Percentiles rank a stretch among this genome's conserved stretches.
phyloP scores from a whole-genome alignment of 75 land plant genomes.

The Isoetes taiwanensis region DNA sequence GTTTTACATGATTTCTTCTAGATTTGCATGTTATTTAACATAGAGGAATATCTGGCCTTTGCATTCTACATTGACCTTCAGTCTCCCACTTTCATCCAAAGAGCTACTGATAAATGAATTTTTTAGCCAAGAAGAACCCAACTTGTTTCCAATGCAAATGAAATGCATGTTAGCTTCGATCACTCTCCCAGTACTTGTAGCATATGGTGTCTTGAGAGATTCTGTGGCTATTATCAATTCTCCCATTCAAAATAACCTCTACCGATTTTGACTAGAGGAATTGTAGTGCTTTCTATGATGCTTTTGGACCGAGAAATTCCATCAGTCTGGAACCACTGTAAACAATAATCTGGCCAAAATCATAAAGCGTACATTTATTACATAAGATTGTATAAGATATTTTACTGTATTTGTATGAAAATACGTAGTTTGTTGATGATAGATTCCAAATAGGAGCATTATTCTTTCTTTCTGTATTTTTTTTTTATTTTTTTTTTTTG shows the following conservation, averaged over 20 bases:
- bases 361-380: too few species aligned
- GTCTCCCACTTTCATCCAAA: conserved; percentile 27
- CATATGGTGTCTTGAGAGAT: too few species aligned
- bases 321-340: conserved; percentile 56
- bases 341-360: too few species aligned
- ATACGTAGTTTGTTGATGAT: too few species aligned
- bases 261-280: conserved; percentile 60
- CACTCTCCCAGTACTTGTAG: conserved; percentile 36
- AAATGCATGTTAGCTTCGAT: conserved; percentile 65
- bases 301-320: conserved; percentile 64
- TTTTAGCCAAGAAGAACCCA: conserved; percentile 55
- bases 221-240: neutral
- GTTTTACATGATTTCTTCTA: too few species aligned
- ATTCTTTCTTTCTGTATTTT: too few species aligned
- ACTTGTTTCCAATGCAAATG: conserved; percentile 39
- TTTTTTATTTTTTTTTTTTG: too few species aligned
- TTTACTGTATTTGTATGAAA: too few species aligned
- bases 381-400: too few species aligned
- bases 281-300: conserved; percentile 46
- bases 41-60: too few species aligned
- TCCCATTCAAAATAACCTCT: conserved; percentile 50
- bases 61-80: conserved; percentile 64
- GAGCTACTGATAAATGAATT: conserved; percentile 24
- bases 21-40: too few species aligned
- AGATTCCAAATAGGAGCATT: too few species aligned